Conservation (phyloP, 2,329 filamentous ascomycete genomes). For the Clarireedia sp. region DNA sequence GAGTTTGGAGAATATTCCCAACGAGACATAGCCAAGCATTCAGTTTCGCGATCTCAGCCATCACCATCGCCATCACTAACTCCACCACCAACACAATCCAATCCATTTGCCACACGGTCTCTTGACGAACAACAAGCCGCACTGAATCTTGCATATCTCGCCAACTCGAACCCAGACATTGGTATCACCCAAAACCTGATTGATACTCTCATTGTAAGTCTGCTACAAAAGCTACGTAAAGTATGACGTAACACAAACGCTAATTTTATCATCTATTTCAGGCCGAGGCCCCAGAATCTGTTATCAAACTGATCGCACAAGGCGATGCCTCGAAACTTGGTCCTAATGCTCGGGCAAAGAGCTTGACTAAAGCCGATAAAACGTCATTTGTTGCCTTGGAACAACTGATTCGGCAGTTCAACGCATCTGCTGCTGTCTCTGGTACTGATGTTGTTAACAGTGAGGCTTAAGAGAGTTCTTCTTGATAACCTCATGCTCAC, state of each 20-base stretch:
- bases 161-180: slow-evolving; percentile 41
- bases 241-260: slow-evolving; percentile 2
- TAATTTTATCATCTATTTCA: slow-evolving; percentile 23
- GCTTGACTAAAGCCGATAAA: slow-evolving; percentile 12
- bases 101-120: slow-evolving; percentile 1
- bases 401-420: not conserved
- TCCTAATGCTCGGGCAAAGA: not conserved
- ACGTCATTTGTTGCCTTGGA: slow-evolving; percentile 18
- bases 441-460: no score
- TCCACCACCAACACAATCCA: not conserved
- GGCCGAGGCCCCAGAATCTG: slow-evolving; percentile 35
- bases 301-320: slow-evolving; percentile 32
- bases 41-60: slow-evolving; percentile 10
- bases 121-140: slow-evolving; percentile 59
- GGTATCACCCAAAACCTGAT: slow-evolving; percentile 40
- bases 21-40: slow-evolving; percentile 2
- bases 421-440: no score
- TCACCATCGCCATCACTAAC: not conserved
- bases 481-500: no score
- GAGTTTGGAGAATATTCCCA: slow-evolving; percentile 12
- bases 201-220: slow-evolving; percentile 55
- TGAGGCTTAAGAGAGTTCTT: no score
- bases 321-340: slow-evolving; percentile 18
- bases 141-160: slow-evolving; percentile 53
- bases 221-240: not conserved